Evolutionary conservation across 352 stramenopile species (phyloP).

Genomic region (Globisporangium cederbergense): DNA sequence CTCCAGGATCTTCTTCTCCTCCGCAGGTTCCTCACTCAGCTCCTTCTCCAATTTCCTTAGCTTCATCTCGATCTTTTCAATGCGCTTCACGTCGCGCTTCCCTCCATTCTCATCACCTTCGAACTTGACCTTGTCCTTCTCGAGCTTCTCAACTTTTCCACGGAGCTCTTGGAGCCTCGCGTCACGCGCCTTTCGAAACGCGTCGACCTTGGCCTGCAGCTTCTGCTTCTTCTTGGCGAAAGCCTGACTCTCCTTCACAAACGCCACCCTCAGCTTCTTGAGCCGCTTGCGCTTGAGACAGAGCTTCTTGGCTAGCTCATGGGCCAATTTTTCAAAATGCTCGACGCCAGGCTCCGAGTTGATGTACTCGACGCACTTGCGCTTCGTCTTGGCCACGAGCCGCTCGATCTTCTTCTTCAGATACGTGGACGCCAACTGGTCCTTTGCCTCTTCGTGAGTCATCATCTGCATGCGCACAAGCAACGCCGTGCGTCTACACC

Average conservation of each 20-base stretch:
- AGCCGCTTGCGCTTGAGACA: conserved; percentile 33
- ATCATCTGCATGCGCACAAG: conserved; percentile 62
- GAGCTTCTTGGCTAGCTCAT: conserved; percentile 25
- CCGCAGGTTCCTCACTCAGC: conserved; percentile 23
- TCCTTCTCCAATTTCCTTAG: conserved; percentile 31
- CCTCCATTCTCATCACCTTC: conserved; percentile 15
- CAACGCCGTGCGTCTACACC: conserved; percentile 41
- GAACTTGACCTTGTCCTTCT: conserved; percentile 22
- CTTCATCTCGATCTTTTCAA: conserved; percentile 31
- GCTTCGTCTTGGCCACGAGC: conserved; percentile 44
- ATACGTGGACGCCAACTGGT: conserved; percentile 59
- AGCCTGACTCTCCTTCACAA: conserved; percentile 23
- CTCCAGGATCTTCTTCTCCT: conserved; percentile 45
- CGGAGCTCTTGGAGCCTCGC: conserved; percentile 25
- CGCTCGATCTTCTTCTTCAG: conserved; percentile 45
- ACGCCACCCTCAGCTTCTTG: conserved; percentile 33
- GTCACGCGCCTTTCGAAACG: conserved; percentile 35
- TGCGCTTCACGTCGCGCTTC: conserved; percentile 17
- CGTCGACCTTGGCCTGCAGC: conserved; percentile 33
- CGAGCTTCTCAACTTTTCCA: conserved; percentile 25
- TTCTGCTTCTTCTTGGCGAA: conserved; percentile 31
- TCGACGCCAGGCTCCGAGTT: conserved; percentile 45
- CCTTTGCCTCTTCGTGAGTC: conserved; percentile 57
- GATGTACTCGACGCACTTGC: conserved; percentile 59
- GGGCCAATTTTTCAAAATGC: conserved; percentile 47